Evolutionary conservation across 768 basidiomycete genomes (phyloP), one percentile per base, ranked within the genome.

Genomic region (Mycena haematopus): DNA sequence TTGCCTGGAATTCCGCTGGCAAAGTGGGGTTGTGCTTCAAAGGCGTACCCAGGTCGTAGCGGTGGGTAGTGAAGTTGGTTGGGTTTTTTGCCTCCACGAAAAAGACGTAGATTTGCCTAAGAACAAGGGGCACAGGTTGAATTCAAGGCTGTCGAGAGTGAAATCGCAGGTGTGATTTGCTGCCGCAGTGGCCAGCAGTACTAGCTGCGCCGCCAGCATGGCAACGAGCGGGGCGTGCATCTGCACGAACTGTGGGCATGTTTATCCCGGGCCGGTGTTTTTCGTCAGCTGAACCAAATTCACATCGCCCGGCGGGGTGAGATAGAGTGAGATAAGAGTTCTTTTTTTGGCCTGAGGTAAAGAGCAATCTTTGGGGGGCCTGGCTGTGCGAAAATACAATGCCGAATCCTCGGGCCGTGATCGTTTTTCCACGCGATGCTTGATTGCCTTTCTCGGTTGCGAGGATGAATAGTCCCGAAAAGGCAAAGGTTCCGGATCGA

Each of bases 1-100:
- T 54, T 36, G 74, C 75, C 63, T 77, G 76, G 15, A 76, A 67
- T 25, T 73, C 70, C 6, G 60, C 57, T 5, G 75, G 76, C 44
- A 77, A 53, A 21, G 74, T 76, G 15, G 62, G 64, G 66, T 77
- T 74, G 53, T 61, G 54, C 40, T 67, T 57, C 40, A 76, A 52
- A 22, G 69, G 55, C 1, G 46, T 62, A 40, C 66, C 61, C 13
- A 76, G 60, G 2, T 69, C 69, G n/a, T 77, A 78, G 15, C 68
- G 63, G 56, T 73, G 58, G 21, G 66, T 67, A 9, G 76, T 75
- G 14, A 60, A 7, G 75, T 77, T 11, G 76, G 75, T 29, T 73
- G 75, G 1, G 76, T 75, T 8, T 69, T 69, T 66, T 72, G 70
- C 13, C 65, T 65, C 1, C 65, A 65, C 3, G 61, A 40, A 25